Percentiles rank a stretch among this genome's conserved stretches.
Evolutionary conservation across 106 monocot species (phyloP).

Genomic region (Acanthochlamys bracteata): DNA sequence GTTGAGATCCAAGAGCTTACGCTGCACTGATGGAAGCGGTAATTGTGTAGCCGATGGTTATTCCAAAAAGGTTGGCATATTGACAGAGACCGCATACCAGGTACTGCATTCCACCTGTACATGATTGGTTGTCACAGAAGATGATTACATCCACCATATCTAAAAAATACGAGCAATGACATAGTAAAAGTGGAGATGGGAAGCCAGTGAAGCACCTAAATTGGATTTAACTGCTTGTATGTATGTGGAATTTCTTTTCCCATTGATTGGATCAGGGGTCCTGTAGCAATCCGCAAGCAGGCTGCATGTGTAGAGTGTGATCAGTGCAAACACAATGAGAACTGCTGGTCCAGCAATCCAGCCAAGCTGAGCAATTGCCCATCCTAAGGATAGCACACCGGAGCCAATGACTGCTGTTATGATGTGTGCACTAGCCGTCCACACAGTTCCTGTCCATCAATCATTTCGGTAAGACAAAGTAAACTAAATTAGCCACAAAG

Average conservation of each 20-base stretch:
- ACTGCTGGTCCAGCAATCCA: conserved; percentile 35
- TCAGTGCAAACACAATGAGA: conserved; percentile 27
- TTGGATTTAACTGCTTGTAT: conserved; percentile 32
- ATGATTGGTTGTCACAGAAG: not conserved
- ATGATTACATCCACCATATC: not conserved
- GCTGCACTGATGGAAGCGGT: conserved; percentile 57
- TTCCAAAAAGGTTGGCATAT: conserved; percentile 59
- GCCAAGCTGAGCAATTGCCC: conserved; percentile 46
- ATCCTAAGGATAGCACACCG: conserved; percentile 49
- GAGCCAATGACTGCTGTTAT: conserved; percentile 73
- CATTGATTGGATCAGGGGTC: conserved; percentile 17
- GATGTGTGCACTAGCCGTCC: conserved; percentile 71
- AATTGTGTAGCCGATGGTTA: conserved; percentile 63
- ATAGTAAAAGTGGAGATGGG: too few relatives aligned
- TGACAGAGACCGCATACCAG: conserved; percentile 56
- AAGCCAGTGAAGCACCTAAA: conserved; percentile 13
- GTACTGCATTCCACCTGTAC: conserved; percentile 23
- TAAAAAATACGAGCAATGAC: too few relatives aligned
- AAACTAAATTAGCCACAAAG: too few relatives aligned
- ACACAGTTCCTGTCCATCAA: conserved; percentile 39
- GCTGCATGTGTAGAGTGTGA: conserved; percentile 49
- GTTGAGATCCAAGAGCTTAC: conserved; percentile 23
- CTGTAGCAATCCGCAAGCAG: conserved; percentile 53
- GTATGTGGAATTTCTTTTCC: conserved; percentile 41
- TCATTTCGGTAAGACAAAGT: not conserved